Percentiles rank a stretch among this genome's conserved stretches.
Evolutionary conservation across 768 basidiomycete genomes (phyloP).

Genomic region (Suillus sp.): DNA sequence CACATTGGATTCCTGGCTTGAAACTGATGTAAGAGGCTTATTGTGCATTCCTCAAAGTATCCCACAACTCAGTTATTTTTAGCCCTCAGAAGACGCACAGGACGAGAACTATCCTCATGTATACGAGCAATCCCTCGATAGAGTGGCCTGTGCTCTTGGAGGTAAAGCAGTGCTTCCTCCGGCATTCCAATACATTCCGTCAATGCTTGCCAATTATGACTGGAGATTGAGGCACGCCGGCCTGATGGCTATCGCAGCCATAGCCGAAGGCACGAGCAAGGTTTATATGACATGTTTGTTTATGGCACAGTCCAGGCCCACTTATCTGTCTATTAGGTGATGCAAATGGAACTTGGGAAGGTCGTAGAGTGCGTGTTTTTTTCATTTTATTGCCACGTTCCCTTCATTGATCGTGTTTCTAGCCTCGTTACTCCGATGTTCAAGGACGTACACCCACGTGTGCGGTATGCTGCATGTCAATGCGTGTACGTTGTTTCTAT

Average conservation of each 20-base stretch:
- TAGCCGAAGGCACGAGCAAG: conserved; percentile 83
- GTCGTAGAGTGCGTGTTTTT: conserved; percentile 68
- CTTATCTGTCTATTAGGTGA: conserved; percentile 45
- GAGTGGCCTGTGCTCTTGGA: conserved; percentile 78
- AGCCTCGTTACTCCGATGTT: conserved; percentile 82
- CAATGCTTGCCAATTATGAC: conserved; percentile 78
- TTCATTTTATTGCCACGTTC: neutral
- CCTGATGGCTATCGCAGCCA: conserved; percentile 82
- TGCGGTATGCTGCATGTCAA: conserved; percentile 80
- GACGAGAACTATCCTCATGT: conserved; percentile 68
- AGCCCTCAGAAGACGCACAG: conserved; percentile 67
- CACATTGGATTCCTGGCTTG: conserved; percentile 60
- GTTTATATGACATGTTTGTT: conserved; percentile 32
- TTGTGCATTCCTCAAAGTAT: conserved; percentile 5
- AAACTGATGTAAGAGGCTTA: conserved; percentile 62
- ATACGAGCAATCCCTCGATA: conserved; percentile 83
- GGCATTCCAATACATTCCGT: conserved; percentile 81
- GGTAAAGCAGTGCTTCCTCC: conserved; percentile 75
- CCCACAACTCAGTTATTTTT: conserved; percentile 10
- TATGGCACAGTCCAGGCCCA: conserved; percentile 4
- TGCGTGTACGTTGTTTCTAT: conserved; percentile 58
- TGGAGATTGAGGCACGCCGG: conserved; percentile 88
- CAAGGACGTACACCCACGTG: conserved; percentile 73
- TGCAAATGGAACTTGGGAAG: conserved; percentile 81
- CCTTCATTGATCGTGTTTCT: conserved; percentile 8